phyloP scores from a whole-genome alignment of 1,284 basidiomycete species.

The Microbotryum saponariae region DNA sequence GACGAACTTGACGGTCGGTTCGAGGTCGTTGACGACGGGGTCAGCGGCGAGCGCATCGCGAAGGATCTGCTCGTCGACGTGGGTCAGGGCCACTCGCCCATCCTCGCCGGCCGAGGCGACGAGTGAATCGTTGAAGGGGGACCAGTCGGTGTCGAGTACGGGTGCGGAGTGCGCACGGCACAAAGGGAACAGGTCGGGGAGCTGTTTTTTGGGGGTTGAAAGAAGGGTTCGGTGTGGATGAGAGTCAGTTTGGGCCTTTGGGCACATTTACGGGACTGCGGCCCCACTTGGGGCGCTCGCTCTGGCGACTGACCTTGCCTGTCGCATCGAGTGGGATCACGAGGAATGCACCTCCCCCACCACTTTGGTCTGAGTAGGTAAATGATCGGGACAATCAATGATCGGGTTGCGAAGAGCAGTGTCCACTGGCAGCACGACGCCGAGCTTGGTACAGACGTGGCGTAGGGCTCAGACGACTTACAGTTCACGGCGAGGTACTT shows the following conservation, averaged over 20 bases:
- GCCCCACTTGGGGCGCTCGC: conserved; percentile 53
- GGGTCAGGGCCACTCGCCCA: conserved; percentile 85
- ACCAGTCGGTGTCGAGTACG: conserved; percentile 89
- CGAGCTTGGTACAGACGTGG: background rate
- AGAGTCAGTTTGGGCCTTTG: too few relatives aligned
- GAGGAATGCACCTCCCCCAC: conserved; percentile 91
- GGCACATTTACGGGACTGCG: too few relatives aligned
- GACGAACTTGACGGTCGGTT: conserved; percentile 52
- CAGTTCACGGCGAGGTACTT: conserved; percentile 87
- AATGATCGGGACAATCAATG: background rate
- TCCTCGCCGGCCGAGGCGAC: conserved; percentile 90
- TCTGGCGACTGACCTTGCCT: conserved; percentile 45
- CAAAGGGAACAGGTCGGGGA: conserved; percentile 87
- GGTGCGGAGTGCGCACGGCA: conserved; percentile 62
- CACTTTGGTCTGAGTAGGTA: conserved; percentile 39
- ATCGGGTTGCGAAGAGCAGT: background rate
- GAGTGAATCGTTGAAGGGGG: conserved; percentile 82
- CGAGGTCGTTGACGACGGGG: conserved; percentile 74
- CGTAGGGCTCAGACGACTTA: conserved; percentile 56
- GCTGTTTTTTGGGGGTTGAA: conserved; percentile 51
- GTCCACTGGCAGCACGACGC: background rate
- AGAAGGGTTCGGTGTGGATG: conserved; percentile 40
- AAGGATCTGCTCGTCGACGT: conserved; percentile 62
- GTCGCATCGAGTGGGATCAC: conserved; percentile 61
- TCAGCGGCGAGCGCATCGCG: conserved; percentile 76